phyloP scores from a whole-genome alignment of 176 grass and related monocot species.

The Puccinellia tenuiflora region DNA sequence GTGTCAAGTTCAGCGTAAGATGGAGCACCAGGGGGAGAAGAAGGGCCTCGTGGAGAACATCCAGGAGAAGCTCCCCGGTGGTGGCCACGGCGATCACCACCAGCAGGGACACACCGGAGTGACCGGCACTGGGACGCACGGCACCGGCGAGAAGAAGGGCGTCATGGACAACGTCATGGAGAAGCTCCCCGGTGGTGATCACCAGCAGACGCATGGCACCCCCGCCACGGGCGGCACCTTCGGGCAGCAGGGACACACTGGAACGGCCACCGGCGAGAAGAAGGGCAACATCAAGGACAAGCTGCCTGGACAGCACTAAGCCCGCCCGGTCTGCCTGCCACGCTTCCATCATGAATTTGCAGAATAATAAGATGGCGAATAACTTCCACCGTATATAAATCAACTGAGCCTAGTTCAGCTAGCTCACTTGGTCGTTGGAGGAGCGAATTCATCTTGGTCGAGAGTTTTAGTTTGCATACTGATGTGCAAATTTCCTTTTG shows the following conservation, averaged over 20 bases:
- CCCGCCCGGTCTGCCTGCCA: fast-evolving
- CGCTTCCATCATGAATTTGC: no score
- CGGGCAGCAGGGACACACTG: not conserved
- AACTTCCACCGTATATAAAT: not conserved
- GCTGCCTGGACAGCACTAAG: not conserved
- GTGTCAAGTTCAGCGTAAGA: not conserved
- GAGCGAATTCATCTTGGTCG: not conserved
- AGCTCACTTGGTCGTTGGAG: not conserved
- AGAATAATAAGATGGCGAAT: no score
- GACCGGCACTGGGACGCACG: not conserved
- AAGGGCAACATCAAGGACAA: not conserved
- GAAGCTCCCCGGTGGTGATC: no score
- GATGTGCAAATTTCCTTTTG: not conserved
- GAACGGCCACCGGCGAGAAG: not conserved
- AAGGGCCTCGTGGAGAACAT: slow-evolving; percentile 31
- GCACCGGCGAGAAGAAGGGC: not conserved
- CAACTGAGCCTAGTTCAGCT: not conserved
- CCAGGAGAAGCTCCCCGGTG: slow-evolving; percentile 52
- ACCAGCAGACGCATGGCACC: not conserved
- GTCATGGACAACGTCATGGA: not conserved
- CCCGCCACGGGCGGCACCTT: not conserved
- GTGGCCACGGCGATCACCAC: not conserved
- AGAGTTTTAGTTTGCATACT: not conserved
- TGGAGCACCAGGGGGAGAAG: no score
- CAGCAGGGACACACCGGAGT: no score